Percentiles rank a stretch among this genome's conserved stretches.
phyloP scores from a whole-genome alignment of 108 stramenopile genomes.

The Cyclostephanos invisitatus region DNA sequence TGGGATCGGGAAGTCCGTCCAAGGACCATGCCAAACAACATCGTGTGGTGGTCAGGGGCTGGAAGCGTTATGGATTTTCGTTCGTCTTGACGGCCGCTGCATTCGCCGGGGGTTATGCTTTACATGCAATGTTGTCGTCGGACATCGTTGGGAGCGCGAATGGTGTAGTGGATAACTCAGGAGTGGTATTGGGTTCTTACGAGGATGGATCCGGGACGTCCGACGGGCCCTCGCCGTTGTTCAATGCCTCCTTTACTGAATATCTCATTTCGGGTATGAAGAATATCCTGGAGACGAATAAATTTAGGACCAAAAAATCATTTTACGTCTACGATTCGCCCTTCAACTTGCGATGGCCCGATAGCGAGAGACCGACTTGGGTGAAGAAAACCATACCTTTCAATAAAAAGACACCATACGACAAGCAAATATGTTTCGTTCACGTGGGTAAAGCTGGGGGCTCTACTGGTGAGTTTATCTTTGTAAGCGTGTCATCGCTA shows the following conservation, averaged over 20 bases:
- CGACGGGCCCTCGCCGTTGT: constrained; percentile 2
- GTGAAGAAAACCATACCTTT: constrained; percentile 33
- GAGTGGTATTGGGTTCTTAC: neutral
- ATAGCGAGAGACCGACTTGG: constrained; percentile 23
- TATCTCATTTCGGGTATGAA: constrained; percentile 12
- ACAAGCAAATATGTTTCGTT: constrained; percentile 41
- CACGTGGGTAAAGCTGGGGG: constrained; percentile 49
- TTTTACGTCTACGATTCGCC: constrained; percentile 27
- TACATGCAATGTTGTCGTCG: neutral
- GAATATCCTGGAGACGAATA: neutral
- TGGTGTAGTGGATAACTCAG: neutral
- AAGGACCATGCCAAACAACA: neutral
- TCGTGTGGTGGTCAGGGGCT: neutral
- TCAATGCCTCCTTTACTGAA: constrained; percentile 19
- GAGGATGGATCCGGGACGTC: neutral
- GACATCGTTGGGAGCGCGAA: neutral
- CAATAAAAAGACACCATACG: constrained; percentile 12
- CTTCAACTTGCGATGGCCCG: constrained; percentile 30
- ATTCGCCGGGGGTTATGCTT: neutral
- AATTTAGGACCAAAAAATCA: constrained; percentile 7
- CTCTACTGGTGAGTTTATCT: constrained; percentile 20
- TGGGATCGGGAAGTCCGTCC: neutral
- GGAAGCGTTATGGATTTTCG: neutral
- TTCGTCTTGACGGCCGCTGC: neutral
- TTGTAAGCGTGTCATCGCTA: too few relatives aligned